Conservation (phyloP, 768 basidiomycete species). For the Suillus paluster region DNA sequence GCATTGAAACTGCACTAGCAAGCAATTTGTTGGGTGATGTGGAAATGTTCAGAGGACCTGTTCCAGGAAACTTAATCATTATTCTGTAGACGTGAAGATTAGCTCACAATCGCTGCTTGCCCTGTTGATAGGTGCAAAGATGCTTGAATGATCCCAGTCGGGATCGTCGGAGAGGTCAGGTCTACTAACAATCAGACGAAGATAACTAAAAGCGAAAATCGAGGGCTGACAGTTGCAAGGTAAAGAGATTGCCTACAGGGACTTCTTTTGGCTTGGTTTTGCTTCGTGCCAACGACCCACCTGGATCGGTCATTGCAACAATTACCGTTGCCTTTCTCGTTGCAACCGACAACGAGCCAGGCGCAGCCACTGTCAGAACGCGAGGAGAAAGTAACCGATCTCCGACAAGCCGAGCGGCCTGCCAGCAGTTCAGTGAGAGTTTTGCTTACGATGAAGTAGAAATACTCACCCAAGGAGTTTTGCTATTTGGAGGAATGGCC, state of each 20-base stretch:
- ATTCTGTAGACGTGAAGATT: not conserved
- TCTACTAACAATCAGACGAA: constrained; percentile 36
- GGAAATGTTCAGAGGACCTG: constrained; percentile 62
- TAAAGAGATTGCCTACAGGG: constrained; percentile 50
- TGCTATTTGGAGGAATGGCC: constrained; percentile 30
- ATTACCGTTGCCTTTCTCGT: constrained; percentile 42
- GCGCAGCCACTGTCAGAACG: constrained; percentile 51
- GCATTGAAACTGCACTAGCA: constrained; percentile 55
- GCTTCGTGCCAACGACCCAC: constrained; percentile 43
- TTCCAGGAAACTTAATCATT: constrained; percentile 7
- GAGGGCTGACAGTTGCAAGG: constrained; percentile 55
- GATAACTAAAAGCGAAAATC: not conserved
- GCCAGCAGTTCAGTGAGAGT: constrained; percentile 18
- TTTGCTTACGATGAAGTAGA: constrained; percentile 22
- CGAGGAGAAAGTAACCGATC: constrained; percentile 48
- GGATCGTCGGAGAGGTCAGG: constrained; percentile 55
- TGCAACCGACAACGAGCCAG: constrained; percentile 36
- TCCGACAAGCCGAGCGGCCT: constrained; percentile 30
- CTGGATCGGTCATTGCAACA: constrained; percentile 51
- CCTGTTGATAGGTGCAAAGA: constrained; percentile 47
- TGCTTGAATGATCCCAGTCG: constrained; percentile 51
- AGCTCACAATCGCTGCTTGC: constrained; percentile 57
- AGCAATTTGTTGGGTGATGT: constrained; percentile 64
- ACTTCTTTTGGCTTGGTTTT: constrained; percentile 41
- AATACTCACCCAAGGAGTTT: constrained; percentile 45